A percentile compares a stretch with the other conserved stretches of the same genome.
These are phyloP conservation scores for Neonectria faginata DNA, from an alignment of 2,329 filamentous ascomycete species.

Conservation along the genomic window DNA sequence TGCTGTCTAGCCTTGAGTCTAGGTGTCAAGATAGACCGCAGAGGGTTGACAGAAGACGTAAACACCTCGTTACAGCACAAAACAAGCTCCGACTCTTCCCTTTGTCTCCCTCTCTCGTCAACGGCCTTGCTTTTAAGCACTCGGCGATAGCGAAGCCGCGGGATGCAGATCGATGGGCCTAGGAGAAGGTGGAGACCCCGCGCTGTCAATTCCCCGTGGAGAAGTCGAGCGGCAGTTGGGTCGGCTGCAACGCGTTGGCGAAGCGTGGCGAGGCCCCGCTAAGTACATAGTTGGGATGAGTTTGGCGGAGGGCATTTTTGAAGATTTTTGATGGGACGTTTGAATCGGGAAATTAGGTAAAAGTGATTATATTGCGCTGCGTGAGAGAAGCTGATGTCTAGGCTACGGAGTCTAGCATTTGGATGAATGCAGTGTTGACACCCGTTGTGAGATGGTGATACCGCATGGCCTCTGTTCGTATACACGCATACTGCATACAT, in stretches of 20 bases:
- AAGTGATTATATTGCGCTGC: too few relatives aligned
- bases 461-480: background rate
- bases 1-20: background rate
- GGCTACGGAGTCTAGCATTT: background rate
- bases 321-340: background rate
- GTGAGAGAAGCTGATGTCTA: too few relatives aligned
- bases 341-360: too few relatives aligned
- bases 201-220: conserved; percentile 22
- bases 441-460: background rate
- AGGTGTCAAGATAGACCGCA: background rate
- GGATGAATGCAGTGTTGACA: background rate
- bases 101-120: background rate
- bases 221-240: conserved; percentile 24
- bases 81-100: background rate
- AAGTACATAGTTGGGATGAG: background rate
- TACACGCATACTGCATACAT: too few relatives aligned
- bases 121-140: conserved; percentile 5
- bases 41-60: background rate
- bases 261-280: background rate
- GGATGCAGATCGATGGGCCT: conserved; percentile 15
- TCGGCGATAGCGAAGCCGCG: conserved; percentile 19
- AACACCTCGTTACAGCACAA: background rate
- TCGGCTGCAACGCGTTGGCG: conserved; percentile 7
- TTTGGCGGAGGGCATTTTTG: background rate
- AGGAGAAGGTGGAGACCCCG: conserved; percentile 25